phyloP scores from a whole-genome alignment of 495 filamentous ascomycete species.

The Annulohypoxylon moriforme region DNA sequence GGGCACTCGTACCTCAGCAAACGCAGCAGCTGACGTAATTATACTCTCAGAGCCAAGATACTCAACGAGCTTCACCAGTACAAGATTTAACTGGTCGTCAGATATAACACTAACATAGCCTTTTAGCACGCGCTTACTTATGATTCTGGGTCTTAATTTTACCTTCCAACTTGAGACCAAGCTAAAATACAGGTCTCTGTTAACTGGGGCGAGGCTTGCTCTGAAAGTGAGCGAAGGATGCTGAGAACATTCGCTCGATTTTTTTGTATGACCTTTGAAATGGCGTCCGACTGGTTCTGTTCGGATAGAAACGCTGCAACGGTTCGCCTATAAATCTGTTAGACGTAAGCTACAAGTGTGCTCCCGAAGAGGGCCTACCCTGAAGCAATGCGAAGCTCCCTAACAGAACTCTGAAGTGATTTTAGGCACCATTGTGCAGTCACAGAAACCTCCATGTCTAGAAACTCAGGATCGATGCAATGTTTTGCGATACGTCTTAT shows the following conservation, averaged over 20 bases:
- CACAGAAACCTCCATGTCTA: slow-evolving; percentile 72
- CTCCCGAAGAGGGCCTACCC: slow-evolving; percentile 57
- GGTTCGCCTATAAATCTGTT: slow-evolving; percentile 64
- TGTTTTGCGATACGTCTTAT: slow-evolving; percentile 76
- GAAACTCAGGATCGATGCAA: slow-evolving; percentile 62
- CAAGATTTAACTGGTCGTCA: slow-evolving; percentile 86
- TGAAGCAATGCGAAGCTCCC: slow-evolving; percentile 87
- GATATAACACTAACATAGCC: slow-evolving; percentile 40
- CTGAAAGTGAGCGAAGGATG: slow-evolving; percentile 75
- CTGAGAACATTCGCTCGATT: slow-evolving; percentile 77
- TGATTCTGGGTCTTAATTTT: slow-evolving; percentile 32
- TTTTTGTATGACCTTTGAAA: slow-evolving; percentile 54
- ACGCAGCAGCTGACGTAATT: slow-evolving; percentile 80
- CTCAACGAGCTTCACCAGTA: slow-evolving; percentile 82
- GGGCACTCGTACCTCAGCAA: slow-evolving; percentile 72
- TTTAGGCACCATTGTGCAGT: slow-evolving; percentile 84
- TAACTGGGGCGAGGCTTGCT: slow-evolving; percentile 68
- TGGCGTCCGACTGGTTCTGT: slow-evolving; percentile 55
- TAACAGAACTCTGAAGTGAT: slow-evolving; percentile 80
- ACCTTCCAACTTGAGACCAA: slow-evolving; percentile 82
- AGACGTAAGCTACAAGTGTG: slow-evolving; percentile 29
- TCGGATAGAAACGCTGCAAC: slow-evolving; percentile 72
- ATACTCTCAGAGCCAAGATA: slow-evolving; percentile 87
- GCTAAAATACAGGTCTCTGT: slow-evolving; percentile 89
- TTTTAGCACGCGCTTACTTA: slow-evolving; percentile 10